These are phyloP conservation scores for Fabrea salina DNA, from an alignment of 169 alveolate species.

Conservation along the genomic window DNA sequence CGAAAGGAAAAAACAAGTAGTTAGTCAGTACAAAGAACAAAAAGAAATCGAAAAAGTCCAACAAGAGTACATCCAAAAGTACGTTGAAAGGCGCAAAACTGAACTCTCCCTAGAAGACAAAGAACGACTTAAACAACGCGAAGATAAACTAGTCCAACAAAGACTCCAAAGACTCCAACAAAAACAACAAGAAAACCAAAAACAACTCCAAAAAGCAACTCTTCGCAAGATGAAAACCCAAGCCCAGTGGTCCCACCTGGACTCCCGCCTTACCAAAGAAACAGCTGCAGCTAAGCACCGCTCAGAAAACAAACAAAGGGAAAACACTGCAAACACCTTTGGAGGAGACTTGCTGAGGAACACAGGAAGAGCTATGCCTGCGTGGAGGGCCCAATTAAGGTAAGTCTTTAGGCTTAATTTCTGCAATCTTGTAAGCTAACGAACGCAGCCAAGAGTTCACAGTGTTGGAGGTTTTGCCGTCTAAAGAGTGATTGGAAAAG, in stretches of 20 bases:
- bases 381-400: too few species aligned
- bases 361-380: conserved; percentile 24
- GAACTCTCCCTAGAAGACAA: conserved; percentile 32
- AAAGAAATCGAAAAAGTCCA: conserved; percentile 25
- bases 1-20: conserved; percentile 15
- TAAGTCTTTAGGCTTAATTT: too few species aligned
- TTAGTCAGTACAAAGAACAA: conserved; percentile 4
- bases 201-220: background rate
- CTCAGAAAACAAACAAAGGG: background rate
- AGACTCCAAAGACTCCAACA: background rate
- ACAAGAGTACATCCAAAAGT: background rate
- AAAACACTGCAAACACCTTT: background rate
- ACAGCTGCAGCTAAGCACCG: background rate
- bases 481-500: too few species aligned
- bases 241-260: conserved; percentile 19
- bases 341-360: conserved; percentile 24
- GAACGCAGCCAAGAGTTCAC: too few species aligned
- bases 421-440: too few species aligned
- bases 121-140: conserved; percentile 13
- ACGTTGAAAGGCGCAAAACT: background rate
- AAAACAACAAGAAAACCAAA: background rate
- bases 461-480: too few species aligned
- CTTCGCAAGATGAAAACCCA: background rate
- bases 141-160: conserved; percentile 6
- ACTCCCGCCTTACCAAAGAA: conserved; percentile 27